phyloP scores from a whole-genome alignment of 2,329 filamentous ascomycete species.

The Elsinoe arachidis region DNA sequence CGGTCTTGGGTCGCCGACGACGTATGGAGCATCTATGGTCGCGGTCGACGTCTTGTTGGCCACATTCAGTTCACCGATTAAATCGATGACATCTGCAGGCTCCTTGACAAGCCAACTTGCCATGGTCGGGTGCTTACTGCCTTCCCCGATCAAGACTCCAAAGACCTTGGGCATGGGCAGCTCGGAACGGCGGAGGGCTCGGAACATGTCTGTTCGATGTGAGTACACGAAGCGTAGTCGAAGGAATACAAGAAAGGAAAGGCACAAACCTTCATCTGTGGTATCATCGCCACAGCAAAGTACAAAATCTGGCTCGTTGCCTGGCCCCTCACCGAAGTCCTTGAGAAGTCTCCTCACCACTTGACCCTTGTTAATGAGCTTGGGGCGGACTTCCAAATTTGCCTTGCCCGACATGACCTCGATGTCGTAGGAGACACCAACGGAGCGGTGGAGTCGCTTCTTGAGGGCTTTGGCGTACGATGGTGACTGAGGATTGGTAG shows the following conservation, averaged over 20 bases:
- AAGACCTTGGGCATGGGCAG: slow-evolving; percentile 63
- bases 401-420: slow-evolving; percentile 97
- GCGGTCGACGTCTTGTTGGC: background rate
- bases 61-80: background rate
- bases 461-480: slow-evolving; percentile 76
- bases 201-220: slow-evolving; percentile 60
- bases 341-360: slow-evolving; percentile 77
- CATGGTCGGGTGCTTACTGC: slow-evolving; percentile 83
- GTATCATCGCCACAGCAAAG: slow-evolving; percentile 92
- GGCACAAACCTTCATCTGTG: slow-evolving; percentile 76
- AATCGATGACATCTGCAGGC: slow-evolving; percentile 68
- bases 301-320: slow-evolving; percentile 67
- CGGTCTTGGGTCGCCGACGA: background rate
- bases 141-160: slow-evolving; percentile 74
- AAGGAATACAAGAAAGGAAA: background rate
- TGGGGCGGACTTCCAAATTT: slow-evolving; percentile 92
- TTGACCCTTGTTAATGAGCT: slow-evolving; percentile 96
- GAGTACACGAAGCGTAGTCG: background rate
- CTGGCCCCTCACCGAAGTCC: slow-evolving; percentile 53
- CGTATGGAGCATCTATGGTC: background rate
- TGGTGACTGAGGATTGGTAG: slow-evolving; percentile 74
- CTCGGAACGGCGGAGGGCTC: slow-evolving; percentile 56
- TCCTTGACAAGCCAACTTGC: slow-evolving; percentile 86
- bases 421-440: slow-evolving; percentile 74
- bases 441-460: slow-evolving; percentile 67